Percentiles rank a stretch among this genome's conserved stretches.
phyloP scores from a whole-genome alignment of 306 rosid genomes.

The Parietaria judaica region DNA sequence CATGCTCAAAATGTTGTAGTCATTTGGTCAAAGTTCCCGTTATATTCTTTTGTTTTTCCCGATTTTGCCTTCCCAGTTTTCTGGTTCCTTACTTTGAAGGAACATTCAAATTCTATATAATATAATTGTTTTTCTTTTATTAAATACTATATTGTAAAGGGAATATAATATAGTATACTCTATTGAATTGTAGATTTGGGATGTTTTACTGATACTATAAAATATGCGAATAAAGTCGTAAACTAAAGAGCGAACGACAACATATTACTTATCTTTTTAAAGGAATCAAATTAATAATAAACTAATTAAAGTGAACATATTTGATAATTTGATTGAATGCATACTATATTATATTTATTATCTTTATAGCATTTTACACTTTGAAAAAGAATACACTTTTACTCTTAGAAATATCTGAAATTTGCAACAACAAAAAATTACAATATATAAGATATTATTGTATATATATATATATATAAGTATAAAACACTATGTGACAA shows the following conservation, averaged over 20 bases:
- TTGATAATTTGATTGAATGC: no score
- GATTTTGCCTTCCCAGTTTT: neutral
- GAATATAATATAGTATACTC: neutral
- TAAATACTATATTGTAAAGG: neutral
- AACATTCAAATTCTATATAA: neutral
- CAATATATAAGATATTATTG: no score
- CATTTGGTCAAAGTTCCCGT: neutral
- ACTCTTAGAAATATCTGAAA: no score
- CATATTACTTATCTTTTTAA: neutral
- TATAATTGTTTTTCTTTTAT: neutral
- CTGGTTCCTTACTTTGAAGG: neutral
- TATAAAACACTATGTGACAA: no score
- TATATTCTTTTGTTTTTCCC: neutral
- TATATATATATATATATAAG: no score
- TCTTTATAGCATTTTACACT: no score
- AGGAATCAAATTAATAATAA: neutral
- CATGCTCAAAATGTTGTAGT: conserved; percentile 1
- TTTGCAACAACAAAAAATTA: no score
- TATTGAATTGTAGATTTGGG: neutral
- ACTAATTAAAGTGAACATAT: no score
- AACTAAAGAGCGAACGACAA: conserved; percentile 9
- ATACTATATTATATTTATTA: no score
- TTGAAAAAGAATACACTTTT: no score
- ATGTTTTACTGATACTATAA: neutral
- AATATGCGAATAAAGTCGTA: neutral